Evolutionary conservation across 2,329 filamentous ascomycete species (phyloP).

Genomic region (Exophiala mesophila): DNA sequence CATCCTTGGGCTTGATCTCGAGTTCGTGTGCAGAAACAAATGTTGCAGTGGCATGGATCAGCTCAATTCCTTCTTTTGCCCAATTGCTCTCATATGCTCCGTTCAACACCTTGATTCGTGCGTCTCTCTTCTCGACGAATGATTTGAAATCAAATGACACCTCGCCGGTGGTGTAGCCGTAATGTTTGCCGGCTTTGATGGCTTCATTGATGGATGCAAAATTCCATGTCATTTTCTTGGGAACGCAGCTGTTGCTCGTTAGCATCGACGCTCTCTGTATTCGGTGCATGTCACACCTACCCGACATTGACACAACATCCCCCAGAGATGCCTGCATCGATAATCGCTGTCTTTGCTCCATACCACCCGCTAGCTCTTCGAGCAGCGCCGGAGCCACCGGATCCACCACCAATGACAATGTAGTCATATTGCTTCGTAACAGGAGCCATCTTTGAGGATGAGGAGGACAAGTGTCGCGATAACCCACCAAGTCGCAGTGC

Average conservation of each 20-base stretch:
- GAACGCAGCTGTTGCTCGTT: slow-evolving; percentile 40
- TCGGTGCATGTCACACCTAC: slow-evolving; percentile 27
- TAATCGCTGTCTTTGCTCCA: slow-evolving; percentile 46
- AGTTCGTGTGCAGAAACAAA: slow-evolving; percentile 44
- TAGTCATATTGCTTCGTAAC: slow-evolving; percentile 49
- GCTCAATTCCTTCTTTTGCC: slow-evolving; percentile 46
- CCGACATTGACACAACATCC: slow-evolving; percentile 52
- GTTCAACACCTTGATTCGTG: slow-evolving; percentile 42
- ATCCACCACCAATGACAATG: slow-evolving; percentile 52
- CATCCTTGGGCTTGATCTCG: slow-evolving; percentile 41
- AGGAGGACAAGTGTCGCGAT: slow-evolving; percentile 38
- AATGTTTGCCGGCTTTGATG: slow-evolving; percentile 42
- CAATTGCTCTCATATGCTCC: slow-evolving; percentile 48
- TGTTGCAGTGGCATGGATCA: slow-evolving; percentile 45
- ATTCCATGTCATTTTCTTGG: slow-evolving; percentile 52
- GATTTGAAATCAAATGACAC: slow-evolving; percentile 41
- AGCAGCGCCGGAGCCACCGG: slow-evolving; percentile 47
- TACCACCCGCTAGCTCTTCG: slow-evolving; percentile 50
- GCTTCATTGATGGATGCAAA: slow-evolving; percentile 46
- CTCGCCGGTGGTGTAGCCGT: slow-evolving; percentile 45
- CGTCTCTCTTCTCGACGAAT: slow-evolving; percentile 47
- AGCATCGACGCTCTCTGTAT: neutral
- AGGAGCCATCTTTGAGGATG: slow-evolving; percentile 40
- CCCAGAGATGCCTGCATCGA: slow-evolving; percentile 46
- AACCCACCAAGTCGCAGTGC: slow-evolving; percentile 36